Conservation (phyloP, 1,284 basidiomycete genomes). For the Hemileia vastatrix region DNA sequence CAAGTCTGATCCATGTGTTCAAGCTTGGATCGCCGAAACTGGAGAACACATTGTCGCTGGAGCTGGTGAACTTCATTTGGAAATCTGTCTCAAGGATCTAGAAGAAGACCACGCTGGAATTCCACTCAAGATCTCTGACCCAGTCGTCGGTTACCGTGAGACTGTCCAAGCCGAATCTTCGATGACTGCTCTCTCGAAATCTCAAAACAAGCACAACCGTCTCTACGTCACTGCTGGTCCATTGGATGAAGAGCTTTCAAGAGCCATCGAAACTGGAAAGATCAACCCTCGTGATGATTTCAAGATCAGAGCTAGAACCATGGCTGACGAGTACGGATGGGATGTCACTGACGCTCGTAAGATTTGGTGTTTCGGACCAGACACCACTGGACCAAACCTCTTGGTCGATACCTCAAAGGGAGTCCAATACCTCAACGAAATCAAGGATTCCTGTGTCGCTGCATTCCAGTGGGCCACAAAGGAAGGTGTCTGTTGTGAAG, state of each 20-base stretch:
- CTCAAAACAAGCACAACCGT: constrained; percentile 47
- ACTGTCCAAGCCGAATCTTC: constrained; percentile 43
- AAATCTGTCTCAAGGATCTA: constrained; percentile 45
- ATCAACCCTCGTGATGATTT: constrained; percentile 43
- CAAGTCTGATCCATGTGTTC: constrained; percentile 45
- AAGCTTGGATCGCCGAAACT: constrained; percentile 43
- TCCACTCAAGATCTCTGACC: constrained; percentile 45
- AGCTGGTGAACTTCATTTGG: constrained; percentile 45
- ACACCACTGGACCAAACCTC: constrained; percentile 43
- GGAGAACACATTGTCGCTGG: constrained; percentile 46
- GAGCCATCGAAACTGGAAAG: constrained; percentile 42
- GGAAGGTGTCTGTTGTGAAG: constrained; percentile 42
- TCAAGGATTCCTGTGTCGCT: constrained; percentile 46
- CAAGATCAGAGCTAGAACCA: constrained; percentile 40
- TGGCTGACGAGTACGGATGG: constrained; percentile 43
- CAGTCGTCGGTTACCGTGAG: constrained; percentile 46
- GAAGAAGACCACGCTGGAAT: constrained; percentile 45
- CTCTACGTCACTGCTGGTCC: constrained; percentile 41
- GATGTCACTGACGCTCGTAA: constrained; percentile 44
- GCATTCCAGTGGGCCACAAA: constrained; percentile 46
- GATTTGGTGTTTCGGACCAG: constrained; percentile 46
- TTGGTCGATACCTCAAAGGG: constrained; percentile 44
- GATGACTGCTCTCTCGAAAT: constrained; percentile 45
- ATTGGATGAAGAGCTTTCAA: constrained; percentile 41
- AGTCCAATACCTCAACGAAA: constrained; percentile 46